Evolutionary conservation across 148 eudicot species (phyloP).

Genomic region (Vaccinium vitisidaea): DNA sequence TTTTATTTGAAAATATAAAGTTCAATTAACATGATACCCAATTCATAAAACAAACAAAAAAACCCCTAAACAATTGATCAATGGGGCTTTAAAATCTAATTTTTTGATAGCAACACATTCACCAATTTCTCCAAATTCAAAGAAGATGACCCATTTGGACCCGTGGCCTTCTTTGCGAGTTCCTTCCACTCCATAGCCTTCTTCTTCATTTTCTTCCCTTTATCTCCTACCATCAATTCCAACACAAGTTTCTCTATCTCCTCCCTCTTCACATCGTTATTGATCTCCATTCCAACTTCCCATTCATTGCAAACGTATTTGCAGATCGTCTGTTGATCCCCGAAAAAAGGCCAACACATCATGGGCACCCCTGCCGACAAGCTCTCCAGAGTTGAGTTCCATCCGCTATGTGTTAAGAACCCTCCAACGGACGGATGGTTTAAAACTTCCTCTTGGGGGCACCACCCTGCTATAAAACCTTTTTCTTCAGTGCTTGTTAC

Average conservation of each 20-base stretch:
- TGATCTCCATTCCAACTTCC: conserved; percentile 19
- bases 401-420: background rate
- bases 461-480: conserved; percentile 17
- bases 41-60: background rate
- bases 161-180: conserved; percentile 6
- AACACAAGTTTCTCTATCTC: conserved; percentile 3
- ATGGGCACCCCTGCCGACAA: conserved; percentile 18
- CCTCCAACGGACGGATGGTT: background rate
- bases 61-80: background rate
- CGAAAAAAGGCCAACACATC: conserved; percentile 20
- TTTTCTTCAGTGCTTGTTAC: background rate
- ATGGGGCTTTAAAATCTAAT: background rate
- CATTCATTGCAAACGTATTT: conserved; percentile 11
- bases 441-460: conserved; percentile 14
- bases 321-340: conserved; percentile 17
- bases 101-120: conserved; percentile 9
- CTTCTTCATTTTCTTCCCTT: conserved; percentile 15
- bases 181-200: conserved; percentile 19
- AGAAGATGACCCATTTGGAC: conserved; percentile 15
- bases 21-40: background rate
- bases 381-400: conserved; percentile 19
- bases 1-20: too few relatives aligned
- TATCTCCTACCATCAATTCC: conserved; percentile 15
- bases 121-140: conserved; percentile 17
- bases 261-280: conserved; percentile 17